phyloP scores from a whole-genome alignment of 2,329 filamentous ascomycete genomes.

The Colletotrichum echinochloae region DNA sequence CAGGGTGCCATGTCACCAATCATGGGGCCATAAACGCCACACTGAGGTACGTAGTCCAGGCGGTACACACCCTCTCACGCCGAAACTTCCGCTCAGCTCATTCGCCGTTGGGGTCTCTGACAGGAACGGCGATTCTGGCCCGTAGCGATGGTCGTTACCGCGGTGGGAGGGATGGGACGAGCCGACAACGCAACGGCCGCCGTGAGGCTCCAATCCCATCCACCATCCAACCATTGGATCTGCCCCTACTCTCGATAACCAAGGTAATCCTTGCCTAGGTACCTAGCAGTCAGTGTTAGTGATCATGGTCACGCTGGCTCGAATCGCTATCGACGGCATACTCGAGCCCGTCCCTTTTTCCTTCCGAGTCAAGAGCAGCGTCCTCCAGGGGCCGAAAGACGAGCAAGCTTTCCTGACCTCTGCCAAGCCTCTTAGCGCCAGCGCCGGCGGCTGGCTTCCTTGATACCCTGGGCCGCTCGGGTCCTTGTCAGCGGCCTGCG shows the following conservation, averaged over 20 bases:
- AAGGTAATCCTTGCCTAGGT: not conserved
- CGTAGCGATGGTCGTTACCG: not conserved
- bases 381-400: not conserved
- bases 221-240: not conserved
- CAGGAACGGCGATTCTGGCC: constrained; percentile 9
- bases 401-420: constrained; percentile 36
- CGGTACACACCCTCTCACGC: not conserved
- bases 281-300: not conserved
- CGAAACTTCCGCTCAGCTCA: constrained; percentile 7
- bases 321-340: not conserved
- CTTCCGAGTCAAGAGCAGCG: not conserved
- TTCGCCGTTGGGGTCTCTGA: constrained; percentile 16
- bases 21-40: constrained; percentile 9
- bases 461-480: not conserved
- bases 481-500: constrained; percentile 7
- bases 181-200: constrained; percentile 11
- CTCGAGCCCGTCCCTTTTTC: constrained; percentile 7
- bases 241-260: too few relatives aligned
- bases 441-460: constrained; percentile 1
- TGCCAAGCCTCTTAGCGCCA: constrained; percentile 7
- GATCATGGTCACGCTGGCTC: not conserved
- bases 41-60: too few relatives aligned
- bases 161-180: constrained; percentile 19
- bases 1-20: constrained; percentile 19
- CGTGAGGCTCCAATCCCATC: not conserved